These are phyloP conservation scores for Globisporangium solare DNA, from an alignment of 352 stramenopile genomes.

Conservation along the genomic window DNA sequence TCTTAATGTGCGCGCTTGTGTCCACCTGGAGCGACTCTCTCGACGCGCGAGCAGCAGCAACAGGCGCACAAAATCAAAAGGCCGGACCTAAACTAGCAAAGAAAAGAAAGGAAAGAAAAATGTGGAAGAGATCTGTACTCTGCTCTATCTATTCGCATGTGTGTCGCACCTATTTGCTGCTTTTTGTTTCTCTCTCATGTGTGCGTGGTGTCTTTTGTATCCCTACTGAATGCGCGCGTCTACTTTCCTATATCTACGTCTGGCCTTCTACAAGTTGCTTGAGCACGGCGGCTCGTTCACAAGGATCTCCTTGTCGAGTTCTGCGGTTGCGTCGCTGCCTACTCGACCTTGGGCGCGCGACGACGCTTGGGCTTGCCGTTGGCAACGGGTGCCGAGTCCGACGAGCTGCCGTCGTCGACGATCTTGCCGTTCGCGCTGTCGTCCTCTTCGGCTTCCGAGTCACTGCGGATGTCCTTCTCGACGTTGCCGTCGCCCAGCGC, in stretches of 20 bases:
- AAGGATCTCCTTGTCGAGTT: no score
- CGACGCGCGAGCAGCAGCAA: no score
- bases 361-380: constrained; percentile 45
- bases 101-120: no score
- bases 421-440: constrained; percentile 20
- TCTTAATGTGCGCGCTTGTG: no score
- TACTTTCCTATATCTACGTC: no score
- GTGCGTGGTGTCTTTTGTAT: no score
- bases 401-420: constrained; percentile 10
- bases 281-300: background rate
- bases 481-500: constrained; percentile 60
- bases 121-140: background rate
- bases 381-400: constrained; percentile 9
- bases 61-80: no score
- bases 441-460: constrained; percentile 61
- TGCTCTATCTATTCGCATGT: constrained; percentile 2
- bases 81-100: no score
- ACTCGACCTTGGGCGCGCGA: constrained; percentile 66
- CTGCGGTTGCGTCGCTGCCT: no score
- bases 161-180: background rate
- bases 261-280: no score
- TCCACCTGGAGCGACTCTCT: no score
- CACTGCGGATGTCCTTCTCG: constrained; percentile 79
- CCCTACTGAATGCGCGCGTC: no score
- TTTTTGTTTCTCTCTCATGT: background rate